These are phyloP conservation scores for Chaetoceros tenuissimus DNA, from an alignment of 108 stramenopile genomes.

Conservation along the genomic window DNA sequence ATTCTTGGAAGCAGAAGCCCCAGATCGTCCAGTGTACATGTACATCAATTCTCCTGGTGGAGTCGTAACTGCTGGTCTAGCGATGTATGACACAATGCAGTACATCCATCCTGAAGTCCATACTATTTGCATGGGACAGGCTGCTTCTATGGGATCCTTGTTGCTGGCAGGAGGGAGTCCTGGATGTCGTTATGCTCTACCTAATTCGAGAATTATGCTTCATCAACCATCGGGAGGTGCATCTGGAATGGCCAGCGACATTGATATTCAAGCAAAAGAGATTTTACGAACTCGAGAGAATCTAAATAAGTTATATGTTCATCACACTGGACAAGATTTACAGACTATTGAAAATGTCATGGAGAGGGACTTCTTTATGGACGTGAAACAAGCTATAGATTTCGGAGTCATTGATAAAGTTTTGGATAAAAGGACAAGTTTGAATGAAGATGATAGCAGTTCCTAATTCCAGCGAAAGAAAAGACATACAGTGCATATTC, in stretches of 20 bases:
- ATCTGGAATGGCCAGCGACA: constrained; percentile 92
- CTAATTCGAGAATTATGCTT: constrained; percentile 92
- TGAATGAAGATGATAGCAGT: not conserved
- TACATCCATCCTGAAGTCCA: constrained; percentile 85
- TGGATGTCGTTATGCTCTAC: constrained; percentile 69
- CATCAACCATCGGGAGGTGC: constrained; percentile 95
- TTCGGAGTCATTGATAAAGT: constrained; percentile 93
- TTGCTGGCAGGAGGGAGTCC: constrained; percentile 80
- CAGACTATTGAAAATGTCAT: constrained; percentile 83
- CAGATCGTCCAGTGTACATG: constrained; percentile 82
- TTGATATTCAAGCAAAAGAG: constrained; percentile 87
- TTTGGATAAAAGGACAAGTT: constrained; percentile 49
- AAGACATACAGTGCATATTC: too few relatives aligned
- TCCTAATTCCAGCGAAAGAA: too few relatives aligned
- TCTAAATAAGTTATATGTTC: constrained; percentile 76
- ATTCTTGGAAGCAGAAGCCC: constrained; percentile 88
- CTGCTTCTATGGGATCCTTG: constrained; percentile 90
- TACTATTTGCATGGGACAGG: constrained; percentile 98
- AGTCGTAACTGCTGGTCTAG: constrained; percentile 87
- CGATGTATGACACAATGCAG: constrained; percentile 97
- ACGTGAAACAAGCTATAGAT: constrained; percentile 68
- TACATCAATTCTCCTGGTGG: constrained; percentile 95
- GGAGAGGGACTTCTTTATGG: constrained; percentile 95
- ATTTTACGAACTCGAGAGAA: constrained; percentile 61
- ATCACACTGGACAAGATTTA: constrained; percentile 79